phyloP scores from a whole-genome alignment of 306 rosid genomes.

The Pachyrhizus erosus region DNA sequence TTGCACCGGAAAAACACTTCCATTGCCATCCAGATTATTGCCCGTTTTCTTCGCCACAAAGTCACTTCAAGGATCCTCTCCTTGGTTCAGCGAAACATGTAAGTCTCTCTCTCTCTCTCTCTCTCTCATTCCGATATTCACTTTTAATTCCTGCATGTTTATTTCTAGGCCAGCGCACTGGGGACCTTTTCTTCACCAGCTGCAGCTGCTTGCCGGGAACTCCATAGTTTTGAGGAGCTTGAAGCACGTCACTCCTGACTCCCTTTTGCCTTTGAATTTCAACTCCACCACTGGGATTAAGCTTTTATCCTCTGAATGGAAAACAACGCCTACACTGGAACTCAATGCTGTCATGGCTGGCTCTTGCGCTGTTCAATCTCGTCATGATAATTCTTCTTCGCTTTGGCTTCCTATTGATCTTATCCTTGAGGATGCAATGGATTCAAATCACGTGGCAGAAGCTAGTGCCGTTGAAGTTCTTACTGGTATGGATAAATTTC shows the following conservation, averaged over 20 bases:
- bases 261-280: slow-evolving; percentile 61
- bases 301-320: slow-evolving; percentile 61
- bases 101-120: slow-evolving; percentile 27
- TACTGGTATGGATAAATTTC: slow-evolving; percentile 22
- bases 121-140: background rate
- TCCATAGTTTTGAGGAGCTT: slow-evolving; percentile 73
- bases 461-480: slow-evolving; percentile 76
- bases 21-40: slow-evolving; percentile 68
- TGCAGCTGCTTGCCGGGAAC: slow-evolving; percentile 63
- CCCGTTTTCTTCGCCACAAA: slow-evolving; percentile 66
- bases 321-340: slow-evolving; percentile 62
- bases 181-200: slow-evolving; percentile 60
- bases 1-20: slow-evolving; percentile 64
- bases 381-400: slow-evolving; percentile 64
- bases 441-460: slow-evolving; percentile 82
- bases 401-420: slow-evolving; percentile 98
- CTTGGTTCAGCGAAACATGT: slow-evolving; percentile 78
- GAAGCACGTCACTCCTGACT: slow-evolving; percentile 63
- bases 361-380: slow-evolving; percentile 66
- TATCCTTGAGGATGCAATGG: slow-evolving; percentile 94
- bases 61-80: slow-evolving; percentile 73
- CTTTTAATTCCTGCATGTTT: background rate
- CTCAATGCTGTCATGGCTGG: slow-evolving; percentile 70
- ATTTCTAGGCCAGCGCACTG: slow-evolving; percentile 78
- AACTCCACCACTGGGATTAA: slow-evolving; percentile 49